Evolutionary conservation across 495 filamentous ascomycete genomes (phyloP), one percentile per base, ranked within the genome.

Genomic region (Neurospora cerealis): DNA sequence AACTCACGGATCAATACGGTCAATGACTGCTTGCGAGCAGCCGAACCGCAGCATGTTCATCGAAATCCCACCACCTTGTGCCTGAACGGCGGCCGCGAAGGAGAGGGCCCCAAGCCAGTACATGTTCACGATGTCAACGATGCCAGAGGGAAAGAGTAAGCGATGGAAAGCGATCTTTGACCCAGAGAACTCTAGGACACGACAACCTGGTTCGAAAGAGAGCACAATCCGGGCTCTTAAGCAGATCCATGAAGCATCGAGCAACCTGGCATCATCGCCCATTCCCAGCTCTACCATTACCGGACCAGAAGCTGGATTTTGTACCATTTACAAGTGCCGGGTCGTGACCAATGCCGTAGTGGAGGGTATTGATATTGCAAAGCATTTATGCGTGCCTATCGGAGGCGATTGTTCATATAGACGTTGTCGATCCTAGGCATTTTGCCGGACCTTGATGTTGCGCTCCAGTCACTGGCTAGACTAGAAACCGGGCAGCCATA

Each of bases 31-130:
- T 74, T 84, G 80, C 0, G 83, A 76, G 77, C 84, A 85, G 32
- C 80, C 82, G 69, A 85, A 85, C 32, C 84, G 82, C 72, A 85
- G 75, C 83, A 84, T 84, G 46, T 80, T 83, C 7, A 73, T 72
- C 71, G 81, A 74, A 39, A 72, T 79, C 2, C 42, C 41, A 44
- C 41, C 41, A 38, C 81, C 77, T 38, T 78, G 80, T 73, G 78
- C 82, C 62, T 80, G 75, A 37, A 76, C 83, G 77, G 80, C 74
- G 28, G 77, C 78, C 38, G 81, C 70, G 24, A 83, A 46, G 66
- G 77, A 70, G 60, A 84, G 76, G 10, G 83, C 73, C 19, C 77
- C 78, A 62, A 80, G 74, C 80, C 77, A 80, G 46, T 80, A 74
- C 82, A 83, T 84, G 60, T 70, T 82, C 76, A 32, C 13, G 24